Evolutionary conservation across 2,329 filamentous ascomycete genomes (phyloP), one percentile per base, ranked within the genome.

Genomic region (Fusarium tjaetaba): DNA sequence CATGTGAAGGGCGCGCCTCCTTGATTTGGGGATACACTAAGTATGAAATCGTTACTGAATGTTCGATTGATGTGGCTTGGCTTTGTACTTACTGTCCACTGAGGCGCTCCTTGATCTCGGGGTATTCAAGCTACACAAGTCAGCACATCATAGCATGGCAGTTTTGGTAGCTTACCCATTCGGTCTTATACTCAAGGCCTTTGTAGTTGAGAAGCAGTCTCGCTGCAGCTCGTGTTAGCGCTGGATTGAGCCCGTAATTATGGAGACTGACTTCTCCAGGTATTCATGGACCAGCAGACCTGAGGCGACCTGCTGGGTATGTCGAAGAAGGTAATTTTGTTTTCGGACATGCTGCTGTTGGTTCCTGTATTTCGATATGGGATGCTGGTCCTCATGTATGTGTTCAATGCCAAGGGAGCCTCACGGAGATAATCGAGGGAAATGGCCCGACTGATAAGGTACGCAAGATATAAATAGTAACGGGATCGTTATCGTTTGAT

Each of bases 211-310:
- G 48, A 45, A 75, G n/a, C 6, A 75, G 28, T 20, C 72, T 63
- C 10, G 72, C 72, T 75, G 32, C 1, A 24, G 2, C 5, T n/a
- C 5, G 9, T 24, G 20, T 43, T 38, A 59, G 22, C 15, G 24
- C 9, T 7, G 0, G 5, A 13, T 8, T 3, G 18, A 7, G 7
- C 5, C 9, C 2, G 2, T 5, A 16, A 26, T 9, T n/a, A 30
- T 11, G 7, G 11, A 10, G 14, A 61, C 68, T 46, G 15, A 74
- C 72, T 74, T 36, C 72, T 70, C 72, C 72, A 75, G 1, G 48
- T 72, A 9, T 75, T 75, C 72, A 74, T 75, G 4, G 72, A 75
- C 72, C 72, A 75, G 53, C 72, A 72, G 4, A 59, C 51, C 32
- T 57, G 65, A 16, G 72, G 72, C 36, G 51, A 45, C 11, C n/a